Base-by-base conservation (phyloP, 2,329 filamentous ascomycete species). In the Colletotrichum costaricense region DNA sequence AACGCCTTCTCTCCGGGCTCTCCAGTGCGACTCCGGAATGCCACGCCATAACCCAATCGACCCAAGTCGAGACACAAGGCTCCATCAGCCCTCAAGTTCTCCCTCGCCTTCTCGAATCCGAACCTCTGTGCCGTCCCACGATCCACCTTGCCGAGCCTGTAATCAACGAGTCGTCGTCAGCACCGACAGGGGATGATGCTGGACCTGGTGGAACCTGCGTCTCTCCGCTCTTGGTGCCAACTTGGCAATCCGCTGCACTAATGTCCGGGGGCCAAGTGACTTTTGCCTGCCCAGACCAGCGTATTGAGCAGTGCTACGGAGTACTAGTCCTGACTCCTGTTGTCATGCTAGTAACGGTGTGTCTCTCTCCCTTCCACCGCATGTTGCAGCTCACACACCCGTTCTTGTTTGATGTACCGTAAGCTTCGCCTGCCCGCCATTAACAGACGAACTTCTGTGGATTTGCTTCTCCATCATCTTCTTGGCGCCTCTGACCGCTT, bases 141-240 rank as follows among this genome's bases (percentile, higher is more conserved):
- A 69, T 64, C 70, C 70, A 73, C 70, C 46, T 69, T 28, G 70
- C 70, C 70, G 60, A 73, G 70, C 66, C 70, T 65, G 70, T 73
- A 73, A 73, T 73, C 60, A 73, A 65, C 67, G 67, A 73, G 67
- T 24, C 70, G 70, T 73, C 70, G 70, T 73, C 70, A 73, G 70
- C 70, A 69, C 54, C 64, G 30, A 54, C 70, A 73, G 46, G 70
- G 70, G 66, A 63, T 0, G 26, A 59, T 12, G 59, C 70, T 72
- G 5, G 66, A 33, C 57, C 56, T 42, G 42, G 66, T 65, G 52
- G 55, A 69, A 63, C 60, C 70, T 64, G 70, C 70, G 22, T 73
- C 69, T 72, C 69, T 59, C 65, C 66, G 66, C 69, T 42, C 49
- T 30, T 59, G 42, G 70, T 73, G 67, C 69, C 69, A 72, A 26